Evolutionary conservation across 2,329 filamentous ascomycete species (phyloP).

Genomic region (Fusarium sp.): DNA sequence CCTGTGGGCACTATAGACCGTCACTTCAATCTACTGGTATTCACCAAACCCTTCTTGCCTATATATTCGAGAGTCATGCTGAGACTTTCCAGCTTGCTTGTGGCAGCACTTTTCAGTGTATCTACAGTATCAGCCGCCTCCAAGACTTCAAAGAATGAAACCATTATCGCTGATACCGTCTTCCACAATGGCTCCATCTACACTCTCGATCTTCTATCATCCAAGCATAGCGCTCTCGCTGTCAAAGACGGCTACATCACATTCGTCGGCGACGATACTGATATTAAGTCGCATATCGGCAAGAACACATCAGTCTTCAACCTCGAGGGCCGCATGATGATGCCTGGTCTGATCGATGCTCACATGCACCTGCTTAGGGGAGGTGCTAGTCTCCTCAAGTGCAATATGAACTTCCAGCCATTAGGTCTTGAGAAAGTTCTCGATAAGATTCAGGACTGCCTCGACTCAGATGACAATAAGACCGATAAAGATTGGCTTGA

Average conservation of each 20-base stretch:
- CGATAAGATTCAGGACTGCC: background rate
- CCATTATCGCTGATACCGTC: background rate
- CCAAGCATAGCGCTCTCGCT: background rate
- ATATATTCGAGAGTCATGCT: too few relatives aligned
- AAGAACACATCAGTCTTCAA: background rate
- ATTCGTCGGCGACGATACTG: background rate
- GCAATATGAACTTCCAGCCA: slow-evolving; percentile 9
- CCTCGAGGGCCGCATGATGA: slow-evolving; percentile 1
- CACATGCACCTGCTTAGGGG: background rate
- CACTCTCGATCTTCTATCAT: background rate
- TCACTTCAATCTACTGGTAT: too few relatives aligned
- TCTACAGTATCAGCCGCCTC: background rate
- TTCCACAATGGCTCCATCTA: slow-evolving; percentile 4
- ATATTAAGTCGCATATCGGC: accelerated
- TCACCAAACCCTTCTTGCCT: too few relatives aligned
- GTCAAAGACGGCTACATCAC: background rate
- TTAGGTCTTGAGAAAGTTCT: background rate
- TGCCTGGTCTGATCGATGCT: background rate
- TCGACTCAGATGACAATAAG: background rate
- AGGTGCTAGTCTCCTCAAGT: background rate
- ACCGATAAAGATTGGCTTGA: background rate
- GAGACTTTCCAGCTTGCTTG: background rate
- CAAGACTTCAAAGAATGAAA: background rate
- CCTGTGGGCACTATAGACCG: too few relatives aligned
- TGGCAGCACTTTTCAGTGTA: background rate